A percentile compares a stretch with the other conserved stretches of the same genome.
phyloP scores from a whole-genome alignment of 495 filamentous ascomycete species.

The Pyrenula aspistea region DNA sequence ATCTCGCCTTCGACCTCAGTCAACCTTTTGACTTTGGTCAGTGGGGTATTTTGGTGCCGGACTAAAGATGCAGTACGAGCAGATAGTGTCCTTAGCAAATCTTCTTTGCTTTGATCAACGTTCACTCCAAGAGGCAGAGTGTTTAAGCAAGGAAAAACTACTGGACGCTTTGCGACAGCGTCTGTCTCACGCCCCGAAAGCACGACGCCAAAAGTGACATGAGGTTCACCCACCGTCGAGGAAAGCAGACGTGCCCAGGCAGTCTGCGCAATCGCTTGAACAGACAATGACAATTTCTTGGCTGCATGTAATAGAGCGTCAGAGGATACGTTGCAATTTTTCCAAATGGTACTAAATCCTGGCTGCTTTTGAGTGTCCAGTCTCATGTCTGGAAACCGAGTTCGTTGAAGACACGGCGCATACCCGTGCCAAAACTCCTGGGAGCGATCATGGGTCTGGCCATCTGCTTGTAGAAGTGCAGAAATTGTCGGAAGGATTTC shows the following conservation, averaged over 20 bases:
- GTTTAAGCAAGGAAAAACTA: constrained; percentile 57
- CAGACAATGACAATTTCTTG: constrained; percentile 40
- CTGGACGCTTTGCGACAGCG: constrained; percentile 29
- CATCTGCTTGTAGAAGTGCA: constrained; percentile 35
- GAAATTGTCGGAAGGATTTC: constrained; percentile 30
- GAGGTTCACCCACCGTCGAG: constrained; percentile 56
- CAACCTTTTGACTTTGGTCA: constrained; percentile 56
- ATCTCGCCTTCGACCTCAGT: constrained; percentile 44
- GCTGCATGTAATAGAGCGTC: constrained; percentile 39
- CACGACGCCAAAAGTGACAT: constrained; percentile 59
- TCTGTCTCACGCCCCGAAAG: constrained; percentile 55
- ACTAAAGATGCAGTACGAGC: constrained; percentile 44
- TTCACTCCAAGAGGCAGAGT: constrained; percentile 54
- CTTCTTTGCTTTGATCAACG: constrained; percentile 34
- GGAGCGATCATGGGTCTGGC: constrained; percentile 16
- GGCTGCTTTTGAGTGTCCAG: constrained; percentile 36
- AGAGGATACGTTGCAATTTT: constrained; percentile 22
- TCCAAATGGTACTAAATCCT: constrained; percentile 23
- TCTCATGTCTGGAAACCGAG: constrained; percentile 57
- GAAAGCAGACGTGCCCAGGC: constrained; percentile 61
- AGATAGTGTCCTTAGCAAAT: constrained; percentile 46
- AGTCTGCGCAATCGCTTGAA: constrained; percentile 62
- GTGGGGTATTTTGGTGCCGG: constrained; percentile 56
- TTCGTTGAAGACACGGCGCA: constrained; percentile 37
- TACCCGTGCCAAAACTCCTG: constrained; percentile 50